phyloP scores from a whole-genome alignment of 768 basidiomycete genomes.

The Sarcodon aspratus region DNA sequence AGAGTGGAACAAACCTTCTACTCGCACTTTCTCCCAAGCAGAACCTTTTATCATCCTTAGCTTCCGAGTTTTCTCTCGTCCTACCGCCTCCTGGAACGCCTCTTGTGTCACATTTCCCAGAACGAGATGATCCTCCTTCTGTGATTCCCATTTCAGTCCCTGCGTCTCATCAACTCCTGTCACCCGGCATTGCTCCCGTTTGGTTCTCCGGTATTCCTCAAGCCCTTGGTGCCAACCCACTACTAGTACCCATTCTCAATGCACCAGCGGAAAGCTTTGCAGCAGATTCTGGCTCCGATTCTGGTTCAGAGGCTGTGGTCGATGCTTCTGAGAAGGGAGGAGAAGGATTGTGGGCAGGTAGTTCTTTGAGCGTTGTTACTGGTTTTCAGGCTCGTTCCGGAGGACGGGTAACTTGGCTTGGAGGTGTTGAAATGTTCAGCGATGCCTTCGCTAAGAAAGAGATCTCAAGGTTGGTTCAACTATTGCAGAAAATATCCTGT shows the following conservation, averaged over 20 bases:
- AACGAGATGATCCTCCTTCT: constrained; percentile 49
- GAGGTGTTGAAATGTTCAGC: constrained; percentile 70
- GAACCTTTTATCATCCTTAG: constrained; percentile 64
- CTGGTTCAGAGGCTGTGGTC: constrained; percentile 48
- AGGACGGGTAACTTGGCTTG: constrained; percentile 71
- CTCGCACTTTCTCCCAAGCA: constrained; percentile 70
- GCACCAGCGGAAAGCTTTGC: constrained; percentile 73
- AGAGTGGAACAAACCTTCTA: constrained; percentile 71
- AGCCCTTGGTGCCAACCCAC: constrained; percentile 60
- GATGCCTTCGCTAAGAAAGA: constrained; percentile 63
- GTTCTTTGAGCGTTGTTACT: constrained; percentile 63
- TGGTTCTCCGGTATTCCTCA: constrained; percentile 71
- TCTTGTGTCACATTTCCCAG: constrained; percentile 78
- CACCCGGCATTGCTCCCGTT: constrained; percentile 40
- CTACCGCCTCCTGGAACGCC: constrained; percentile 78
- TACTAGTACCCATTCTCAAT: constrained; percentile 70
- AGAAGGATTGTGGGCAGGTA: constrained; percentile 78
- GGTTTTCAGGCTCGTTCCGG: constrained; percentile 82
- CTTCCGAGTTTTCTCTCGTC: constrained; percentile 85
- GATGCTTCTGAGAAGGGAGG: constrained; percentile 68
- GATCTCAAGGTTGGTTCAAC: constrained; percentile 39
- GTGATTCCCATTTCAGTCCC: constrained; percentile 56
- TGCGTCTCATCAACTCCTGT: constrained; percentile 29
- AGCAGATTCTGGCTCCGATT: constrained; percentile 47
- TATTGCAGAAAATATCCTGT: not conserved